Evolutionary conservation across 495 filamentous ascomycete species (phyloP), one percentile per base, ranked within the genome.

Genomic region (Aspergillus funiculosus): DNA sequence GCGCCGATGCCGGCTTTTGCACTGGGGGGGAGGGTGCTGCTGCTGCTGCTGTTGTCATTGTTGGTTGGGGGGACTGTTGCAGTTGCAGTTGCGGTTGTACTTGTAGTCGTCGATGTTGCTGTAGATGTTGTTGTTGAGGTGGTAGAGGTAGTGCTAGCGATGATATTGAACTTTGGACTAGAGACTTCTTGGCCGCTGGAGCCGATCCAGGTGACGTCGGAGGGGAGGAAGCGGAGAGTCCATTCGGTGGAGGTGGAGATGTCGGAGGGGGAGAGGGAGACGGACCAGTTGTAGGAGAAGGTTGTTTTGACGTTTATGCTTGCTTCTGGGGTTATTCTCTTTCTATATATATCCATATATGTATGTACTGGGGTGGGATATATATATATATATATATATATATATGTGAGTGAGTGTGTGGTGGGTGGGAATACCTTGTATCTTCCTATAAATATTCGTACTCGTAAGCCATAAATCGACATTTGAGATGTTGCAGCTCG

Each of bases 381-480:
- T 24, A 48, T 27, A 19, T 28, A 31, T 4, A 26, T 28, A n/a
- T 34, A 48, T 18, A 10, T 15, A 15, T 20, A 18, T n/a, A 3
- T 19, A 24, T 6, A 6, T 14, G 36, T 48, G 17, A 47, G 35
- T 13, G 18, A 13, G 1, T 41, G 5, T 5, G 21, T 9, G 6
- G 13, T 11, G 11, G 14, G n/a, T 0, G 17, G 11, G 34, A 30
- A 18, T 10, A 48, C 45, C 11, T 25, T 26, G 18, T 24, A 48
- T 27, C 28, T 28, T 39, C 6, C 36, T 28, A n/a, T 34, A 48
- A 25, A 10, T 15, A 15, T 20, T 48, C 3, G 17, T 9, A 11
- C 36, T 31, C 11, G 45, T 40, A 4, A 48, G 13, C 45, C 45
- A 48, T n/a, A 48, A n/a, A 19, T 48, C 45, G 13, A 48, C 45